Evolutionary conservation across 257 asterid genomes (phyloP), one percentile per base, ranked within the genome.

Genomic region (Rhazya stricta): DNA sequence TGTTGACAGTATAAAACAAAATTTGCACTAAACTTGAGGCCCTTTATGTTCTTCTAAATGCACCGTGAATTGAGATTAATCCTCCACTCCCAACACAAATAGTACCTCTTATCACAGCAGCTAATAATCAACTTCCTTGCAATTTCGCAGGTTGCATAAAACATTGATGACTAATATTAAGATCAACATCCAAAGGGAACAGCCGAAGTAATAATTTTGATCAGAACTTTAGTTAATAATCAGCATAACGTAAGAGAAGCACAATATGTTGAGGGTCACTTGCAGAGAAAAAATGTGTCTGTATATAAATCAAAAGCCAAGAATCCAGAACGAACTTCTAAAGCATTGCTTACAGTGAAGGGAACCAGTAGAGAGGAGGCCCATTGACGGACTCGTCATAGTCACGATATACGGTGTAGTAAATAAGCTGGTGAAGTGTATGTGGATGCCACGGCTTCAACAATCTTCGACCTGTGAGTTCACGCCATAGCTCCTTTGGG

Each of bases 311-410:
- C 9, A 58, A 37, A 58, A 61, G 32, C 67, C 9, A 11, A 29
- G 5, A 62, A 62, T 62, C 34, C 45, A 62, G 16, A n/a, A n/a
- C n/a, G 25, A 62, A 62, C n/a, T 23, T 58, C 0, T 15, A 37
- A 0, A 66, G 9, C 1, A 66, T 9, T 66, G 63, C 80, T 80
- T 85, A 93, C 98, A 79, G 84, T 0, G 98, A 90, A 81, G 98
- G 98, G 82, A 90, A 91, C 91, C 98, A 93, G 25, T 86, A 93
- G 82, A 80, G 85, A 76, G 98, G 97, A 70, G 89, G 96, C 29
- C 94, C 97, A 79, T 79, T 51, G 77, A 78, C 21, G 82, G 93
- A 81, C 42, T 88, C 87, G 43, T 89, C 84, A 25, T 79, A 83
- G 68, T 77, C 34, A 78, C 29, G 43, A 81, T 90, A 89, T 11